These are phyloP conservation scores for Geranium brycei DNA, from an alignment of 345 rosid genomes.

Conservation along the genomic window DNA sequence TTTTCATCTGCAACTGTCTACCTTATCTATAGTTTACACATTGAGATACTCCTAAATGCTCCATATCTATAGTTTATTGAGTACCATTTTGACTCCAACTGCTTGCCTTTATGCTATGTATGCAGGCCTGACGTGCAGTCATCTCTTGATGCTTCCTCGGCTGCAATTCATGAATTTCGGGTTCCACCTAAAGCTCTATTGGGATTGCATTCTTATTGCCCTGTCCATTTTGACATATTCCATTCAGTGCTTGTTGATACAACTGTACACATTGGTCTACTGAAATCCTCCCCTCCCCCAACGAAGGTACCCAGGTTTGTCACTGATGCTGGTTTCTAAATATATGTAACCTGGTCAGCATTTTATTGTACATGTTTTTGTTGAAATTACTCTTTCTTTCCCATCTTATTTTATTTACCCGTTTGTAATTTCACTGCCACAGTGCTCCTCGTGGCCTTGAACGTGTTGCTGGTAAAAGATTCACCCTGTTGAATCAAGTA, in stretches of 20 bases:
- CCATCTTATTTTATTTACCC: neutral
- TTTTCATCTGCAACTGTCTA: neutral
- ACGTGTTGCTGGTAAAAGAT: slow-evolving; percentile 28
- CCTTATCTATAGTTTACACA: too few relatives aligned
- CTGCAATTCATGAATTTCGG: slow-evolving; percentile 73
- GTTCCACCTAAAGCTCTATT: slow-evolving; percentile 87
- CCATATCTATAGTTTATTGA: neutral
- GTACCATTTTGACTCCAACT: neutral
- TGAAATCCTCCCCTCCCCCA: slow-evolving; percentile 32
- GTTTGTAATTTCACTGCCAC: slow-evolving; percentile 20
- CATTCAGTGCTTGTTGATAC: slow-evolving; percentile 78
- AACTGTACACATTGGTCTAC: slow-evolving; percentile 57
- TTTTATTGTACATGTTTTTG: slow-evolving; percentile 1
- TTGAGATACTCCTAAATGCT: neutral
- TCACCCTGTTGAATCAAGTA: slow-evolving; percentile 46
- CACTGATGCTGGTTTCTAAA: slow-evolving; percentile 9
- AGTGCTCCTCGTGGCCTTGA: slow-evolving; percentile 27
- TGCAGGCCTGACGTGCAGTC: slow-evolving; percentile 43
- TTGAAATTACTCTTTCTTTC: neutral
- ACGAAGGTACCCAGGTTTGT: slow-evolving; percentile 56
- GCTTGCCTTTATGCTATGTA: slow-evolving; percentile 6
- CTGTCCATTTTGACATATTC: slow-evolving; percentile 74
- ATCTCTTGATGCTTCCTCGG: slow-evolving; percentile 42
- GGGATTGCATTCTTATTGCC: slow-evolving; percentile 89
- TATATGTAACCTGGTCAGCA: slow-evolving; percentile 4